Evolutionary conservation across 1,139 yeast species (phyloP).

Genomic region (Scheffersomyces stambukii): DNA sequence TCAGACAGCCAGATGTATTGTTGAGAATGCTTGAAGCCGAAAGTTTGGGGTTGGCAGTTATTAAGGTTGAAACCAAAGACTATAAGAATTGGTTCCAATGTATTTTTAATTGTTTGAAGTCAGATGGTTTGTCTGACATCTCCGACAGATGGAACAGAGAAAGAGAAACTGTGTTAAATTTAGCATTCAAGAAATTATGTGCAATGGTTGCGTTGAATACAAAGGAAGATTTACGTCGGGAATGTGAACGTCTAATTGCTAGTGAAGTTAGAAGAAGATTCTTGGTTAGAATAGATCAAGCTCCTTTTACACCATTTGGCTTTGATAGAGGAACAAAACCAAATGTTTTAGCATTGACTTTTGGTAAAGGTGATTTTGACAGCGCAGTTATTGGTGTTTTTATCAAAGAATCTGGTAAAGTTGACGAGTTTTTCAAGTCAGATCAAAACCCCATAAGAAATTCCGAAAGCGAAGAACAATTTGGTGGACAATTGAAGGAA

Average conservation of each 20-base stretch:
- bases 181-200: constrained; percentile 66
- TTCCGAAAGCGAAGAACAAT: constrained; percentile 46
- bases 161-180: constrained; percentile 62
- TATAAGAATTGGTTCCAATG: constrained; percentile 42
- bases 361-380: constrained; percentile 80
- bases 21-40: constrained; percentile 93
- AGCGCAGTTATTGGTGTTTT: constrained; percentile 86
- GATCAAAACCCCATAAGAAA: constrained; percentile 69
- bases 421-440: constrained; percentile 72
- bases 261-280: constrained; percentile 68
- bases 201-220: constrained; percentile 70
- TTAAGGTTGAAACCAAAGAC: constrained; percentile 44
- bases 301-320: constrained; percentile 83
- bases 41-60: constrained; percentile 49
- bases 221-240: constrained; percentile 77
- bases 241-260: constrained; percentile 69
- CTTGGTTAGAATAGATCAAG: constrained; percentile 76
- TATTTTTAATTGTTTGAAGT: constrained; percentile 57
- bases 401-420: constrained; percentile 75
- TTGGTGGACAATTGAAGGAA: constrained; percentile 48
- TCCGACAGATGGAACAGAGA: constrained; percentile 80
- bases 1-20: constrained; percentile 71
- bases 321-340: constrained; percentile 80
- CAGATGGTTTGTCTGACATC: constrained; percentile 80
- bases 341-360: constrained; percentile 73